phyloP scores from a whole-genome alignment of 2,329 filamentous ascomycete genomes.

The Tolypocladium paradoxum region DNA sequence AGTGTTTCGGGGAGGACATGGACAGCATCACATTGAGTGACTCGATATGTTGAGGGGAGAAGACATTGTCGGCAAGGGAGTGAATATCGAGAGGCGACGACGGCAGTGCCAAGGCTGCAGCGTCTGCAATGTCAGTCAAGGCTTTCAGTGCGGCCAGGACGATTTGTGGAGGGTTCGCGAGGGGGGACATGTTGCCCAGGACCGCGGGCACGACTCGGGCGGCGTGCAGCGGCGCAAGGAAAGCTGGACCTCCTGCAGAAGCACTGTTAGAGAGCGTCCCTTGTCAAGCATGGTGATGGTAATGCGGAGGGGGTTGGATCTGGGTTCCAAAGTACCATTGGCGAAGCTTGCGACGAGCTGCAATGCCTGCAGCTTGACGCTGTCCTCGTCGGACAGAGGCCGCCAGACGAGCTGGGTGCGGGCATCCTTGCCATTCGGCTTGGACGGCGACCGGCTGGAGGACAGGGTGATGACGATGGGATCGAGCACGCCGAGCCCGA shows the following conservation, averaged over 20 bases:
- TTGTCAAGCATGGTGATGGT: background rate
- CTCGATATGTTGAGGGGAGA: constrained; percentile 48
- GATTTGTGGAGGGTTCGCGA: constrained; percentile 52
- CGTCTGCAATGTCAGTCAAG: constrained; percentile 60
- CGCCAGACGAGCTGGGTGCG: constrained; percentile 21
- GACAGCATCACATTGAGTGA: constrained; percentile 56
- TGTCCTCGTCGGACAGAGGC: constrained; percentile 50
- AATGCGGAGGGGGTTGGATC: background rate
- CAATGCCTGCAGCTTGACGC: constrained; percentile 64
- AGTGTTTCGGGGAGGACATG: constrained; percentile 39
- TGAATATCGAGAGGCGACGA: constrained; percentile 35
- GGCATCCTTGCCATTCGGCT: constrained; percentile 28
- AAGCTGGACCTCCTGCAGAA: constrained; percentile 61
- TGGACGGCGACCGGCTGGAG: constrained; percentile 19
- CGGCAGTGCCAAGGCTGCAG: constrained; percentile 44
- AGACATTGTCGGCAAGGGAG: constrained; percentile 53
- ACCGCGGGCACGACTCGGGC: constrained; percentile 59
- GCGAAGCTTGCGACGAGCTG: constrained; percentile 79
- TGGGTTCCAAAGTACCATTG: constrained; percentile 48
- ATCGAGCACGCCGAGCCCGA: constrained; percentile 58
- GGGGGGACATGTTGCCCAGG: constrained; percentile 57
- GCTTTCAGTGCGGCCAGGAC: constrained; percentile 64
- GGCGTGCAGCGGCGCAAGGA: constrained; percentile 63
- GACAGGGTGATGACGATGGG: constrained; percentile 39
- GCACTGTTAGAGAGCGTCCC: constrained; percentile 25